A percentile compares a stretch with the other conserved stretches of the same genome.
Conservation (phyloP, 1,284 basidiomycete genomes). For the Ceratobasidium sp. region DNA sequence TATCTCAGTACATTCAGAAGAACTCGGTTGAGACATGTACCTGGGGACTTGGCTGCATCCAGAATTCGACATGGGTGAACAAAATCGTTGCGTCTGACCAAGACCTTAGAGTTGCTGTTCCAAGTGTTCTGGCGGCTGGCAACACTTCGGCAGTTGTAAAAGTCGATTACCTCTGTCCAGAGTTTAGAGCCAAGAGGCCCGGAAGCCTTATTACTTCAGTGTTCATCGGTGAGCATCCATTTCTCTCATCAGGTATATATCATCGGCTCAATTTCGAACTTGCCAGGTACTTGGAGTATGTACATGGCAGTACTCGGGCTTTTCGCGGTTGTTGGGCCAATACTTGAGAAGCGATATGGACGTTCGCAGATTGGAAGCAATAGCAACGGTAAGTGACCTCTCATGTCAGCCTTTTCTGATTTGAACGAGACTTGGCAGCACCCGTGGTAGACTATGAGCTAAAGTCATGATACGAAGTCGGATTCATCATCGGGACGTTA, state of each 20-base stretch:
- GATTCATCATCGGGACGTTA: too few relatives aligned
- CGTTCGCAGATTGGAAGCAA: neutral
- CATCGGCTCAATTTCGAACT: too few relatives aligned
- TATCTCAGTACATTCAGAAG: neutral
- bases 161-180: neutral
- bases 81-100: neutral
- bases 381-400: neutral
- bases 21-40: neutral
- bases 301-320: slow-evolving; percentile 1
- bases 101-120: neutral
- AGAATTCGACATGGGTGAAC: neutral
- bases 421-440: too few relatives aligned
- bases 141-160: neutral
- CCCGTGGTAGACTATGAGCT: too few relatives aligned
- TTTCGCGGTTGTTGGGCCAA: slow-evolving; percentile 1
- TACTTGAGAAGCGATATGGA: neutral
- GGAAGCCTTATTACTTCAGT: slow-evolving; percentile 9
- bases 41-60: neutral
- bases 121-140: neutral
- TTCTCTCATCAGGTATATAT: too few relatives aligned
- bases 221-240: slow-evolving; percentile 12
- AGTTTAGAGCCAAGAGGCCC: neutral
- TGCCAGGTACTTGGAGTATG: slow-evolving; percentile 26
- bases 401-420: too few relatives aligned
- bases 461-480: too few relatives aligned